These are phyloP conservation scores for Fusarium sp. DNA, from an alignment of 2,329 filamentous ascomycete genomes.

Conservation along the genomic window DNA sequence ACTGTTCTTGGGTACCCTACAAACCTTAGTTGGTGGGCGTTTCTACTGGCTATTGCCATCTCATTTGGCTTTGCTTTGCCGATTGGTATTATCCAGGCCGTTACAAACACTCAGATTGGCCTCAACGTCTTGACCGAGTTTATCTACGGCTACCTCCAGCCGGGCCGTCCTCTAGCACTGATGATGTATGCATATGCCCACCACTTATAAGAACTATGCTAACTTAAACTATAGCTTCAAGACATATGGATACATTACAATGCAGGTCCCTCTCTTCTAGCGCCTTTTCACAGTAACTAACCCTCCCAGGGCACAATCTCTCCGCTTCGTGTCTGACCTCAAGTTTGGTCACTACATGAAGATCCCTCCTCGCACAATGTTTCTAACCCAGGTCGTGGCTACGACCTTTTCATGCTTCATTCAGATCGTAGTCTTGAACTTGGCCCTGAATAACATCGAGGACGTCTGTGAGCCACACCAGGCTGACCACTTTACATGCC, in stretches of 20 bases:
- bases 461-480: constrained; percentile 71
- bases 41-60: constrained; percentile 74
- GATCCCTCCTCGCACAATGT: constrained; percentile 75
- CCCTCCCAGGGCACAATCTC: constrained; percentile 64
- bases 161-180: constrained; percentile 76
- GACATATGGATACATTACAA: constrained; percentile 72
- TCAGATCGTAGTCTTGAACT: constrained; percentile 74
- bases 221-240: constrained; percentile 62
- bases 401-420: constrained; percentile 76
- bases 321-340: constrained; percentile 74
- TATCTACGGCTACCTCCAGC: constrained; percentile 80
- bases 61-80: constrained; percentile 74
- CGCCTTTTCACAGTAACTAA: constrained; percentile 12
- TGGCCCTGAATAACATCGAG: constrained; percentile 70
- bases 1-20: constrained; percentile 73
- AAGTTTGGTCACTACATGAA: constrained; percentile 83
- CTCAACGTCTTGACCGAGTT: constrained; percentile 83
- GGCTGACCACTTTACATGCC: constrained; percentile 71
- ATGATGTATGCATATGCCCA: constrained; percentile 68
- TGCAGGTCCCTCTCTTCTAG: constrained; percentile 50
- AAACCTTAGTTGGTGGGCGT: constrained; percentile 79
- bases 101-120: constrained; percentile 78
- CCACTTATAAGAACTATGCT: neutral
- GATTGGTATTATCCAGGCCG: constrained; percentile 76
- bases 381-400: constrained; percentile 73